Evolutionary conservation across 805 yeast genomes (phyloP).

Genomic region (Pichia paraexigua): DNA sequence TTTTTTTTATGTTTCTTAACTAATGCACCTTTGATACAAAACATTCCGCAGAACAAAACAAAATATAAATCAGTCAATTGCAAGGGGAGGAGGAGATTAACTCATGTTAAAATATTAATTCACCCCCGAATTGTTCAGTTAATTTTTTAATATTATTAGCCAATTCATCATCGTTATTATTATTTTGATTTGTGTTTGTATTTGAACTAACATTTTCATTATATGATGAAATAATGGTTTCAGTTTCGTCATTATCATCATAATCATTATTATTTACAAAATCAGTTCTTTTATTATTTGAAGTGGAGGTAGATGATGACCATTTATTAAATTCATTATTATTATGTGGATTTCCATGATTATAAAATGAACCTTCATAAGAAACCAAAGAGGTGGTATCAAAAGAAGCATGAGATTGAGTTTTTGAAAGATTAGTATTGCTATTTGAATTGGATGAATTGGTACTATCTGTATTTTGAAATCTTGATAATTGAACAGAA

Average conservation of each 20-base stretch:
- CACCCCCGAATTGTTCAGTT: constrained; percentile 34
- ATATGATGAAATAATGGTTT: constrained; percentile 1
- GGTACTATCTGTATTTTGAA: constrained; percentile 5
- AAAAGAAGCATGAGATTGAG: constrained; percentile 20
- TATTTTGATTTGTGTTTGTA: not conserved
- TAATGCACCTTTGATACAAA: not conserved
- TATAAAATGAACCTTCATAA: constrained; percentile 21
- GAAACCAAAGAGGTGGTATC: constrained; percentile 35
- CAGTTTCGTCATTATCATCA: constrained; percentile 1
- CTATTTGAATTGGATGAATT: constrained; percentile 1
- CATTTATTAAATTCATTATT: constrained; percentile 10
- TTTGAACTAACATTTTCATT: not conserved
- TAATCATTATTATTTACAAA: constrained; percentile 7
- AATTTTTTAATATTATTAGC: constrained; percentile 24
- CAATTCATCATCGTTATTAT: constrained; percentile 20
- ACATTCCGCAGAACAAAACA: not conserved
- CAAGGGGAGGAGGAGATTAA: not conserved
- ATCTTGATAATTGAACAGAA: constrained; percentile 41
- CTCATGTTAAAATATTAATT: constrained; percentile 16
- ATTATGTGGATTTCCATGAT: not conserved
- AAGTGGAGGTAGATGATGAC: constrained; percentile 11
- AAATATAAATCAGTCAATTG: too few relatives aligned
- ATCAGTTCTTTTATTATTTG: not conserved
- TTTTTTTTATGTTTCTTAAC: not conserved
- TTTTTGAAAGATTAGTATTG: not conserved